Evolutionary conservation across 2,329 filamentous ascomycete species (phyloP).

Genomic region (Ophiostoma angusticollis): DNA sequence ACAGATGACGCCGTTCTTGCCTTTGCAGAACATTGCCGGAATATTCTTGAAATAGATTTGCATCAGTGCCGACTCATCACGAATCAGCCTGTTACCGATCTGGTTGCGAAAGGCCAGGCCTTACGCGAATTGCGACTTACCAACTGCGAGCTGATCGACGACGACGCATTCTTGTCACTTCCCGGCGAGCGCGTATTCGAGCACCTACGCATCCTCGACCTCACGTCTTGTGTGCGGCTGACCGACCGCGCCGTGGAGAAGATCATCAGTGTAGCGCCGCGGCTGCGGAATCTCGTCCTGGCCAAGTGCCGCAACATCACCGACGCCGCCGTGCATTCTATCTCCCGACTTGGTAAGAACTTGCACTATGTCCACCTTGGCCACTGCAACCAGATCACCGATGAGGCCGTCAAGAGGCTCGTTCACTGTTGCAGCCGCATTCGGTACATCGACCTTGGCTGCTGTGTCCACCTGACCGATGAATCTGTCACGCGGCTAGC

Average conservation of each 20-base stretch:
- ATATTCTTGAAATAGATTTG: constrained; percentile 92
- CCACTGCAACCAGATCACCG: constrained; percentile 84
- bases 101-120: constrained; percentile 65
- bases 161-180: constrained; percentile 74
- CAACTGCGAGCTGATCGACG: constrained; percentile 72
- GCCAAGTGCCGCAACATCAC: constrained; percentile 92
- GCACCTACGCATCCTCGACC: constrained; percentile 79
- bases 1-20: constrained; percentile 71
- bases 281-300: constrained; percentile 81
- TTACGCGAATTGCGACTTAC: constrained; percentile 84
- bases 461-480: constrained; percentile 81
- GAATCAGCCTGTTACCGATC: constrained; percentile 68
- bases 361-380: constrained; percentile 93
- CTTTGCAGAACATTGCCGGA: constrained; percentile 77
- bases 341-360: constrained; percentile 85
- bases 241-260: constrained; percentile 79
- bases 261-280: constrained; percentile 75
- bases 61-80: constrained; percentile 73
- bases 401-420: constrained; percentile 71
- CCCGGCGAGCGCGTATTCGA: constrained; percentile 61
- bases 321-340: constrained; percentile 74
- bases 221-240: constrained; percentile 76
- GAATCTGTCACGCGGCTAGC: constrained; percentile 78
- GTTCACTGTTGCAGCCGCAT: constrained; percentile 85
- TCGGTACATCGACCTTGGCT: constrained; percentile 94